Conservation (phyloP, 495 filamentous ascomycete species). For the Xylaria acuta region DNA sequence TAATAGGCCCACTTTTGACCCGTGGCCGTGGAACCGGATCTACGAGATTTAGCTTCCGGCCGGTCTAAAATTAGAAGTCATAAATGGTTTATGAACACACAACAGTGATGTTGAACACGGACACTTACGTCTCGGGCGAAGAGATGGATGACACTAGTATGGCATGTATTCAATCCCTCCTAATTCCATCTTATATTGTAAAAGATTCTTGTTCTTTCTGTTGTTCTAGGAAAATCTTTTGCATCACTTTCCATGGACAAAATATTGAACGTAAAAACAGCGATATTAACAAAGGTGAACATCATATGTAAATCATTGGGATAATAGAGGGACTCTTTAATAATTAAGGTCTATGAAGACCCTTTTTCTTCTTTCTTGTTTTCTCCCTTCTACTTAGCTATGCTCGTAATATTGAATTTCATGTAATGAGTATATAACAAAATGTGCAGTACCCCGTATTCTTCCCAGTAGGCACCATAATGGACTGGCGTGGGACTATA, state of each 20-base stretch:
- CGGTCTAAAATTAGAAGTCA: constrained; percentile 23
- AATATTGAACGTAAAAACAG: not conserved
- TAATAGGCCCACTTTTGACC: constrained; percentile 15
- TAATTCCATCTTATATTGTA: not conserved
- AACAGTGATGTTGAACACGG: not conserved
- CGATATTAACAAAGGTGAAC: not conserved
- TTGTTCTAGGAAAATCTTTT: not conserved
- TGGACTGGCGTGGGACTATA: not conserved
- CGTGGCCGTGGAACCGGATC: constrained; percentile 16
- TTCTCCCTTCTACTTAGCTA: not conserved
- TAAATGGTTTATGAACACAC: too few relatives aligned
- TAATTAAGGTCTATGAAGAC: not conserved
- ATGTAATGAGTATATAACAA: not conserved
- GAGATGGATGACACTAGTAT: not conserved
- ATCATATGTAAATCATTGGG: not conserved
- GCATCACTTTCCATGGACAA: not conserved
- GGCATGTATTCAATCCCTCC: not conserved
- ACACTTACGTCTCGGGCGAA: not conserved
- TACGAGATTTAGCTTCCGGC: constrained; percentile 13
- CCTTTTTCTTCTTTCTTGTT: too few relatives aligned
- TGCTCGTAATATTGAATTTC: not conserved
- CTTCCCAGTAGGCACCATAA: not conserved
- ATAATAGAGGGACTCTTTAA: not conserved
- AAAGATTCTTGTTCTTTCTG: not conserved
- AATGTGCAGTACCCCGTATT: not conserved